phyloP scores from a whole-genome alignment of 139 green algal species.

The Haematococcus lacustris region DNA sequence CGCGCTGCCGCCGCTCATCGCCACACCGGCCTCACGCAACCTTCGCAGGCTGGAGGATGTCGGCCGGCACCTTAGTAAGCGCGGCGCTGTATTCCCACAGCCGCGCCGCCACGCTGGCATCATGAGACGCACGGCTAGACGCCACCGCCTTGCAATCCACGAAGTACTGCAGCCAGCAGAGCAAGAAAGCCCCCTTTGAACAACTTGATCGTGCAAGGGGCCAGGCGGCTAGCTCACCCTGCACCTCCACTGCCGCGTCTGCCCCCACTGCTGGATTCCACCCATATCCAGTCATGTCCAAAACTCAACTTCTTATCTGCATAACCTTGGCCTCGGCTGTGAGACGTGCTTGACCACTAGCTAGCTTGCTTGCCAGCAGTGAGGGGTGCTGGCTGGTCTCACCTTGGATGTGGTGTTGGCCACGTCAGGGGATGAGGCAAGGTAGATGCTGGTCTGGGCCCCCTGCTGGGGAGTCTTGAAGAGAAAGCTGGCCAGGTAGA shows the following conservation, averaged over 20 bases:
- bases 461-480: conserved; percentile 46
- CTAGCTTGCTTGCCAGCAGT: too few species aligned
- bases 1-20: too few species aligned
- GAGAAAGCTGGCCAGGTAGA: background rate
- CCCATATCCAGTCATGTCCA: background rate
- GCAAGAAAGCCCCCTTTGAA: background rate
- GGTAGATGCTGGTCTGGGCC: conserved; percentile 69
- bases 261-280: too few species aligned
- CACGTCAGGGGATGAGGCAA: conserved; percentile 55
- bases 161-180: conserved; percentile 44
- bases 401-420: conserved; percentile 69
- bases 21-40: too few species aligned
- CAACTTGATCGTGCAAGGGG: background rate
- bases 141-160: conserved; percentile 27
- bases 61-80: conserved; percentile 38
- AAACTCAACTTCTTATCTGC: too few species aligned
- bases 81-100: conserved; percentile 63
- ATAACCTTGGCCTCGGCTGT: too few species aligned
- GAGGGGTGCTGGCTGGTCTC: conserved; percentile 9
- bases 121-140: conserved; percentile 22
- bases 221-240: background rate
- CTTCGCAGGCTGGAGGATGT: too few species aligned
- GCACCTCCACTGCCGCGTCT: background rate
- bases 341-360: too few species aligned
- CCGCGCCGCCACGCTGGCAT: conserved; percentile 19